These are phyloP conservation scores for Ustilago loliicola DNA, from an alignment of 1,284 basidiomycete genomes.

Conservation along the genomic window DNA sequence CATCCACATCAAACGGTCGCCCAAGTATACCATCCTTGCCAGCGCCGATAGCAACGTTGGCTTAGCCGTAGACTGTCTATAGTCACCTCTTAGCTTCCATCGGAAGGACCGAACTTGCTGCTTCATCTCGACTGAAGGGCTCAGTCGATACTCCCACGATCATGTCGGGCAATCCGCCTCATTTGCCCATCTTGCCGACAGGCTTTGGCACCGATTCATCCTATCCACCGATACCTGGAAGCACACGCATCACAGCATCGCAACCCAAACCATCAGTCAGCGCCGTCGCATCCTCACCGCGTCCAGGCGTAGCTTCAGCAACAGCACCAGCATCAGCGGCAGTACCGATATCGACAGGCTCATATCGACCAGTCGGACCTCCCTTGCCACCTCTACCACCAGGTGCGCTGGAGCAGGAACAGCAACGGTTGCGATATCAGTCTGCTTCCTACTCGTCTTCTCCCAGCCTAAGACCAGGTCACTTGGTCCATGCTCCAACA, in stretches of 20 bases:
- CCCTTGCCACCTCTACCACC: conserved; percentile 54
- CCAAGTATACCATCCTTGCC: neutral
- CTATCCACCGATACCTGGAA: conserved; percentile 62
- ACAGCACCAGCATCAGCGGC: conserved; percentile 13
- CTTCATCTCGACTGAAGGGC: neutral
- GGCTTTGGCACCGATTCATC: conserved; percentile 64
- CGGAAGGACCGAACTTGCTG: conserved; percentile 2
- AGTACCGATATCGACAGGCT: neutral
- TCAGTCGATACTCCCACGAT: neutral
- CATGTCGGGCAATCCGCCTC: conserved; percentile 43
- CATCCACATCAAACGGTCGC: neutral
- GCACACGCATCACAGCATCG: conserved; percentile 39
- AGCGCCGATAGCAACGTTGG: neutral
- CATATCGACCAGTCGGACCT: conserved; percentile 41
- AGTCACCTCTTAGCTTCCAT: neutral
- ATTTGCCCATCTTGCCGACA: conserved; percentile 54
- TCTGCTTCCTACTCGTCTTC: conserved; percentile 30
- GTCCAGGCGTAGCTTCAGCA: conserved; percentile 5
- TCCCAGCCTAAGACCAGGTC: conserved; percentile 32
- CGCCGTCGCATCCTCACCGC: neutral
- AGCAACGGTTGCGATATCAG: conserved; percentile 37
- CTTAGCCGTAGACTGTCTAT: neutral
- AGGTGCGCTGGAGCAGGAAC: conserved; percentile 48
- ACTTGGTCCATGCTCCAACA: conserved; percentile 44
- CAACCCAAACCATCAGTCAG: conserved; percentile 26